These are phyloP conservation scores for Alternaria alternata DNA, from an alignment of 2,329 filamentous ascomycete genomes.

Conservation along the genomic window DNA sequence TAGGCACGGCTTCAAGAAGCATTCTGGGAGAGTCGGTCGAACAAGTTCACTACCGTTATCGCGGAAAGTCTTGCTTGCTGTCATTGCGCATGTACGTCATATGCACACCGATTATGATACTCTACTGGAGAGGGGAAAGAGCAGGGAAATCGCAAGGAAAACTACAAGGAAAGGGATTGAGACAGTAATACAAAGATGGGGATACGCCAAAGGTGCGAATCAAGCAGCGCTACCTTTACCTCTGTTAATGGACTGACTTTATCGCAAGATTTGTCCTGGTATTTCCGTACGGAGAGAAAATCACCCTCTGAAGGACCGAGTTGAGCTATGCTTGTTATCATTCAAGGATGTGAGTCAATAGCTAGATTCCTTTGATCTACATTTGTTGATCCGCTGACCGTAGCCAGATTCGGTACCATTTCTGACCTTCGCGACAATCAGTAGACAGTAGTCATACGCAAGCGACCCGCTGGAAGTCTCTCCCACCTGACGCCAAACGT, in stretches of 20 bases:
- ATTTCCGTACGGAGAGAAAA: slow-evolving; percentile 1
- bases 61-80: slow-evolving; percentile 56
- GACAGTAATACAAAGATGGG: slow-evolving; percentile 36
- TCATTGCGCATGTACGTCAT: slow-evolving; percentile 61
- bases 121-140: slow-evolving; percentile 32
- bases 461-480: background rate
- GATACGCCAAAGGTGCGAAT: slow-evolving; percentile 30
- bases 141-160: slow-evolving; percentile 35
- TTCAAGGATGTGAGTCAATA: background rate
- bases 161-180: slow-evolving; percentile 32
- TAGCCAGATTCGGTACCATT: background rate
- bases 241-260: background rate
- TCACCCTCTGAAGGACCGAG: background rate
- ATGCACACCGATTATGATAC: slow-evolving; percentile 59
- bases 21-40: slow-evolving; percentile 59
- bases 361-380: background rate
- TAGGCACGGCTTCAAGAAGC: slow-evolving; percentile 56
- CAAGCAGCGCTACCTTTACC: slow-evolving; percentile 25
- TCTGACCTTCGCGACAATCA: background rate
- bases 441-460: background rate
- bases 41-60: slow-evolving; percentile 50
- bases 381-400: background rate
- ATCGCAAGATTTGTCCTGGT: slow-evolving; percentile 9
- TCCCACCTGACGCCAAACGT: rapidly evolving
- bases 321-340: background rate